Evolutionary conservation across 108 stramenopile genomes (phyloP), one percentile per base, ranked within the genome.

Genomic region (Pseudonitzschia multiseries): DNA sequence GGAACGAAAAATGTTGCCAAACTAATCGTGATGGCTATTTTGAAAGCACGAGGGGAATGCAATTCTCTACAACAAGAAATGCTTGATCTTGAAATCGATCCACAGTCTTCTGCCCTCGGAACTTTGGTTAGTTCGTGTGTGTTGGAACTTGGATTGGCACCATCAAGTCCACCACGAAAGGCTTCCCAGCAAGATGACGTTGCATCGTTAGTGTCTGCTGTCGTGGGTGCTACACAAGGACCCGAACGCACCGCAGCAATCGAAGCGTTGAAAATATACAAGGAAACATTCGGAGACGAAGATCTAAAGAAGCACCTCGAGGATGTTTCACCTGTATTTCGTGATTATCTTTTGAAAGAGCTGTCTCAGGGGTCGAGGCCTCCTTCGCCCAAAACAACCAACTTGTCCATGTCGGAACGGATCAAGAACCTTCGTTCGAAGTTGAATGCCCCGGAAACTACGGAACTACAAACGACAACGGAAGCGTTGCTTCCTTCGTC

Each of bases 301-400:
- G 89, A 91, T n/a, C 70, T 93, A 51, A 77, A 81, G 22, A 70
- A 71, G 27, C 86, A 90, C 56, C 70, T 93, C n/a, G 59, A 79
- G 36, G 72, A 88, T 22, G 84, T 90, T 0, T 93, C 89, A 31
- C 71, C 74, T 20, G 79, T 78, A 31, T 93, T 93, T 53, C 81
- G 86, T 20, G 66, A 65, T 17, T 93, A 82, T 66, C 79, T 90
- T 44, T 68, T 83, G 63, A 76, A 84, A 32, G 85, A 92, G 67
- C 65, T 88, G 31, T 72, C 60, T 20, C 57, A 67, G 27, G 48
- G 41, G 26, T 51, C 63, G 27, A 42, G 24, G 21, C 65, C 18
- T 20, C 50, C 51, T 20, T 59, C 52, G 15, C 52, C 43, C 31
- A 21, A 36, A 27, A 61, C 29, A 54, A 40, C 50, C 60, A 24